phyloP scores from a whole-genome alignment of 345 rosid genomes.

The Aethionema arabicum region DNA sequence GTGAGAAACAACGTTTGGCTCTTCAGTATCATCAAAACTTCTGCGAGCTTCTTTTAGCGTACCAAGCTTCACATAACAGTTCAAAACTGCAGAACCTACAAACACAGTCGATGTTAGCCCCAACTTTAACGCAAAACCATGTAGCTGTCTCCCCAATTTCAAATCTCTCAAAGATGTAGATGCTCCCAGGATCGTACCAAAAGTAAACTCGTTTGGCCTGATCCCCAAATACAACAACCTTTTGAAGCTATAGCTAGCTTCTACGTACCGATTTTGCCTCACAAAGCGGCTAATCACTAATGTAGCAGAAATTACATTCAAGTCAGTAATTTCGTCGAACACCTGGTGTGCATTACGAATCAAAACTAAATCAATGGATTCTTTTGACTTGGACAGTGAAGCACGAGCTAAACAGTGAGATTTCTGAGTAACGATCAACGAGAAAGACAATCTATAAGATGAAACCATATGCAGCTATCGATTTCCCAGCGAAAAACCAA shows the following conservation, averaged over 20 bases:
- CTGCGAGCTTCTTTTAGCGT: constrained; percentile 49
- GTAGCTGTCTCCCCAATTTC: constrained; percentile 56
- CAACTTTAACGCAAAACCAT: constrained; percentile 54
- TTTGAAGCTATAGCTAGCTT: constrained; percentile 51
- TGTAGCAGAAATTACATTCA: constrained; percentile 59
- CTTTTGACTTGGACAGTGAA: neutral
- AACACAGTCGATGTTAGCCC: constrained; percentile 65
- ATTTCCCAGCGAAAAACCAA: neutral
- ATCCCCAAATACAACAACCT: constrained; percentile 48
- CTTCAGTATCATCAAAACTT: constrained; percentile 55
- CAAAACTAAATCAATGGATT: neutral
- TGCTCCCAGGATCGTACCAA: constrained; percentile 59
- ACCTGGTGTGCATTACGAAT: constrained; percentile 29
- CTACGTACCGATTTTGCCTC: constrained; percentile 42
- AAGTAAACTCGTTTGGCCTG: constrained; percentile 74
- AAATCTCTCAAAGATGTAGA: constrained; percentile 48
- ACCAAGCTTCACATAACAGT: constrained; percentile 61
- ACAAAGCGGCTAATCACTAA: constrained; percentile 50
- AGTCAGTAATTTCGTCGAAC: constrained; percentile 57
- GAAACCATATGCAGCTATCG: constrained; percentile 23
- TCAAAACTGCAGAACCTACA: constrained; percentile 65
- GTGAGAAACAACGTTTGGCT: constrained; percentile 70
- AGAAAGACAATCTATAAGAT: constrained; percentile 5
- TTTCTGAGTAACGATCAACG: neutral
- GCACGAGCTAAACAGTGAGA: constrained; percentile 22